Conservation (phyloP, 169 alveolate species). For the Cryptosporidium andersoni region DNA sequence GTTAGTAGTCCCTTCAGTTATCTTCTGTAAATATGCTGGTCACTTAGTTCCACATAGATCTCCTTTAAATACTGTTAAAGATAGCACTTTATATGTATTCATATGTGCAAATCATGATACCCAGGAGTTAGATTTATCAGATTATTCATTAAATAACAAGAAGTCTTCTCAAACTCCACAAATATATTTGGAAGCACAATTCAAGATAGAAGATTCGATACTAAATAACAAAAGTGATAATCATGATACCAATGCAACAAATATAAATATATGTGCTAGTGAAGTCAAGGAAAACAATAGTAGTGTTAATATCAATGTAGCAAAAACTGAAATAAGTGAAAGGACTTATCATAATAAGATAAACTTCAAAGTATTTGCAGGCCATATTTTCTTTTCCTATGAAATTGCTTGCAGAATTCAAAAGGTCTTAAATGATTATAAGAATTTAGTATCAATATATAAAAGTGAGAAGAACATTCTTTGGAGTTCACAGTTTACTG, state of each 20-base stretch:
- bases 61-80: background rate
- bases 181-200: conserved; percentile 8
- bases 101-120: conserved; percentile 6
- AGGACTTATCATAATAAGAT: background rate
- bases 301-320: background rate
- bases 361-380: conserved; percentile 9
- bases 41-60: conserved; percentile 27
- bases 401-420: conserved; percentile 6
- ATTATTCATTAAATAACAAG: background rate
- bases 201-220: conserved; percentile 8
- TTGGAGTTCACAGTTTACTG: conserved; percentile 7
- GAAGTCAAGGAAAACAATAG: background rate
- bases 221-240: background rate
- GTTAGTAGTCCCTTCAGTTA: conserved; percentile 2
- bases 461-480: conserved; percentile 12
- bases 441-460: conserved; percentile 1
- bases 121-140: background rate
- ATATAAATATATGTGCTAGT: background rate
- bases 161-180: conserved; percentile 10
- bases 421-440: conserved; percentile 3
- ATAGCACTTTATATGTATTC: conserved; percentile 1
- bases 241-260: background rate
- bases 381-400: conserved; percentile 31
- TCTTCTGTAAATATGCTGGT: conserved; percentile 48
- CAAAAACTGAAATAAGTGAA: background rate